Conservation (phyloP, 139 green algal genomes). For the Chlorella sorokiniana region DNA sequence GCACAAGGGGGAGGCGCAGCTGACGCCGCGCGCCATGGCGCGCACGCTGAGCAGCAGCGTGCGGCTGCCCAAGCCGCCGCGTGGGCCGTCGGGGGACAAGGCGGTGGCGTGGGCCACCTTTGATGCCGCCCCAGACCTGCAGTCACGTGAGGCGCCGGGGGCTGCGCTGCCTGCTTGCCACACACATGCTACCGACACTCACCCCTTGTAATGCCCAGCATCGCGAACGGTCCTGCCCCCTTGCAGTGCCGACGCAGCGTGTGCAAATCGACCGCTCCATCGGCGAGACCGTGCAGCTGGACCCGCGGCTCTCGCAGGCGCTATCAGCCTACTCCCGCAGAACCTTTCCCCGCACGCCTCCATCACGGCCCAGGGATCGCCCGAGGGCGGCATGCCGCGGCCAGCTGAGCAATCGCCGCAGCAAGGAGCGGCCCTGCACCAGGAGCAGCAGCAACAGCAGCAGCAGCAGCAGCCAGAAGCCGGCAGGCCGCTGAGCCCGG, state of each 20-base stretch:
- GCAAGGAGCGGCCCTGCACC: neutral
- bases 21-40: conserved; percentile 4
- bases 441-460: neutral
- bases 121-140: neutral
- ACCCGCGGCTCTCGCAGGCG: conserved; percentile 9
- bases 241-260: conserved; percentile 13
- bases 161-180: neutral
- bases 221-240: neutral
- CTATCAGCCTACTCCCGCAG: neutral
- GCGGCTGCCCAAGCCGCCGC: neutral
- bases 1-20: neutral
- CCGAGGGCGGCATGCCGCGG: neutral
- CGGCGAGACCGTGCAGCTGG: neutral
- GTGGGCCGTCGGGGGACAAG: neutral
- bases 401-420: neutral
- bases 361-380: neutral
- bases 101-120: neutral
- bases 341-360: neutral
- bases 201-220: neutral
- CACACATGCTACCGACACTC: neutral
- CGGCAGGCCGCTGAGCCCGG: neutral
- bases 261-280: conserved; percentile 2
- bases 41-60: neutral
- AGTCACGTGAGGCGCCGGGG: neutral
- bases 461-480: neutral